phyloP scores from a whole-genome alignment of 495 filamentous ascomycete genomes.

The Platismatia glauca region DNA sequence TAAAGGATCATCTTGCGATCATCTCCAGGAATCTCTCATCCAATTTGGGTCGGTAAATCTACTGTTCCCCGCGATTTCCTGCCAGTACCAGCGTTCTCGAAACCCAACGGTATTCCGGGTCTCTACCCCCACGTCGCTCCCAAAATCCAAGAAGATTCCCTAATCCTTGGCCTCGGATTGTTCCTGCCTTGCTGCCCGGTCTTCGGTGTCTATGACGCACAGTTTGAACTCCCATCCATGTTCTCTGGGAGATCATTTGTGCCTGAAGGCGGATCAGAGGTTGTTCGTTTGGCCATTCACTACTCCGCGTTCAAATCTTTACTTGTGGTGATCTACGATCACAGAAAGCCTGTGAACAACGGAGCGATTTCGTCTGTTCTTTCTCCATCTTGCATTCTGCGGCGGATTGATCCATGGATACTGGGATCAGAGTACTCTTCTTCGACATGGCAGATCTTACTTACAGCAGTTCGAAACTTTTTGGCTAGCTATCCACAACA shows the following conservation, averaged over 20 bases:
- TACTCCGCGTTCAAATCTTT: background rate
- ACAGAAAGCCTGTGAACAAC: too few species aligned
- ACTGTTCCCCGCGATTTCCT: background rate
- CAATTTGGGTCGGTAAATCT: too few species aligned
- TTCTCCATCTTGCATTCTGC: background rate
- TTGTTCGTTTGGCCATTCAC: background rate
- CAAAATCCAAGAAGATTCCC: background rate
- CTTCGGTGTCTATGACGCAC: background rate
- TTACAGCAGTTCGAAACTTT: background rate
- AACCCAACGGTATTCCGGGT: background rate
- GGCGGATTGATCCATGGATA: background rate
- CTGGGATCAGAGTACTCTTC: background rate
- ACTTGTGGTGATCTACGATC: too few species aligned
- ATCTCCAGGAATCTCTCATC: background rate
- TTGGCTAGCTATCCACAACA: background rate
- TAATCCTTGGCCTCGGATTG: background rate
- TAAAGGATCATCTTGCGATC: background rate
- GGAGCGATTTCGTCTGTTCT: background rate
- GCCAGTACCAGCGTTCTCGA: background rate
- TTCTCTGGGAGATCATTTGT: background rate
- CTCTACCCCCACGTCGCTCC: background rate
- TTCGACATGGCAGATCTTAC: background rate
- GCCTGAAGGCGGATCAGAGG: background rate
- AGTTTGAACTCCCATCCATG: background rate
- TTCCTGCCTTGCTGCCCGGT: background rate